Conservation (phyloP, 2,329 filamentous ascomycete species). For the Fusarium nanum region DNA sequence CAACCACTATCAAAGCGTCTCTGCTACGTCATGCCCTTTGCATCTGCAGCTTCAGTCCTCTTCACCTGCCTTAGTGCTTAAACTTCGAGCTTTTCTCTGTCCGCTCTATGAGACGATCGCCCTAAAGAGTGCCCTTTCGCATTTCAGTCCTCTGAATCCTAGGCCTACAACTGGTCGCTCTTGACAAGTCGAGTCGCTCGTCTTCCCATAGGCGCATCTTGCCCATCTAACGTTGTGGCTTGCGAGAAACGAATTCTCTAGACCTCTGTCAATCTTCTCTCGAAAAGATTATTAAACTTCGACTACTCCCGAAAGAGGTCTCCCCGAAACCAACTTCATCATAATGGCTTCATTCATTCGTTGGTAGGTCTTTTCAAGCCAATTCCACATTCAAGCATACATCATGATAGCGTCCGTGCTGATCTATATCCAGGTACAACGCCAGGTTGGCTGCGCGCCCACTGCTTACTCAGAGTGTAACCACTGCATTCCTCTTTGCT, state of each 20-base stretch:
- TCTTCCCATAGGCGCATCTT: conserved; percentile 25
- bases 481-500: conserved; percentile 91
- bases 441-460: conserved; percentile 82
- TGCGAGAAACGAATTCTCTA: conserved; percentile 17
- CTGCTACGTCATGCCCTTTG: conserved; percentile 34
- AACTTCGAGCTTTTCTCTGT: background rate
- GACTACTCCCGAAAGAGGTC: conserved; percentile 2
- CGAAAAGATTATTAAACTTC: conserved; percentile 32
- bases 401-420: conserved; percentile 22
- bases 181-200: conserved; percentile 6
- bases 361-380: conserved; percentile 44
- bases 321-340: conserved; percentile 7
- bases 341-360: conserved; percentile 49
- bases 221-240: conserved; percentile 37
- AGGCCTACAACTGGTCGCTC: conserved; percentile 1
- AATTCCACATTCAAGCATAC: background rate
- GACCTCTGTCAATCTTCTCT: conserved; percentile 3
- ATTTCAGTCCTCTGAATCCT: conserved; percentile 10
- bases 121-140: background rate
- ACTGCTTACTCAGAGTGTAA: conserved; percentile 89
- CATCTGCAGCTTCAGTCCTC: conserved; percentile 21
- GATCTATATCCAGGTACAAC: conserved; percentile 76
- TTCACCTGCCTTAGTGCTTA: conserved; percentile 1
- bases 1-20: conserved; percentile 31
- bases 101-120: background rate